Conservation (phyloP, 192 early-diverging fungal species). For the Funneliformis mosseae region DNA sequence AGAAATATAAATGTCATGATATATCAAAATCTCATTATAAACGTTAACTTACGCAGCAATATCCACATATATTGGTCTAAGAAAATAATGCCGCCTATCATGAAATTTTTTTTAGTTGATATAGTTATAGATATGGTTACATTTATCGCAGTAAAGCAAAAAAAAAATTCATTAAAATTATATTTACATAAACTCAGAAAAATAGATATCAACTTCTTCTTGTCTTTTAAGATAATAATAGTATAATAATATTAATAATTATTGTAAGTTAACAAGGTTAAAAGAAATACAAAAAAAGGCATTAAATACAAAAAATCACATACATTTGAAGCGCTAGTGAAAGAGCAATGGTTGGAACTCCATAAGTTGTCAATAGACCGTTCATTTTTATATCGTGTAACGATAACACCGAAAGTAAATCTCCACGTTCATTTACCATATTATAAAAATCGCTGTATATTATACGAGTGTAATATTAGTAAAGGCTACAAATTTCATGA, state of each 20-base stretch:
- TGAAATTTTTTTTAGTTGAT: too few relatives aligned
- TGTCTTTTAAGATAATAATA: not conserved
- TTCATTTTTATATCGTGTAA: not conserved
- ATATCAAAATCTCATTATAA: not conserved
- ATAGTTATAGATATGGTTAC: too few relatives aligned
- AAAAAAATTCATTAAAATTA: not conserved
- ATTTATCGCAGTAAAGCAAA: not conserved
- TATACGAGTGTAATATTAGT: not conserved
- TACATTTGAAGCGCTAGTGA: not conserved
- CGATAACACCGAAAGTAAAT: not conserved
- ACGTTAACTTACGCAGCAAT: not conserved
- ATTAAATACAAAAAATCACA: not conserved
- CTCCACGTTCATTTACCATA: slow-evolving; percentile 3
- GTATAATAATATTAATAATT: not conserved
- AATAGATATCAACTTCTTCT: not conserved
- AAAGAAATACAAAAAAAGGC: not conserved
- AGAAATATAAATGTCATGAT: not conserved
- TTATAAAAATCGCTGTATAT: slow-evolving; percentile 9
- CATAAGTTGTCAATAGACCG: not conserved
- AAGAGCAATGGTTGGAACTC: not conserved
- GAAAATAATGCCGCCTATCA: too few relatives aligned
- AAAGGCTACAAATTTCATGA: not conserved
- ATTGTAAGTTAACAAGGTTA: not conserved
- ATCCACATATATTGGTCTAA: not conserved
- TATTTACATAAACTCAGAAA: not conserved